phyloP scores from a whole-genome alignment of 805 yeast genomes.

The Ascoidea tarda region DNA sequence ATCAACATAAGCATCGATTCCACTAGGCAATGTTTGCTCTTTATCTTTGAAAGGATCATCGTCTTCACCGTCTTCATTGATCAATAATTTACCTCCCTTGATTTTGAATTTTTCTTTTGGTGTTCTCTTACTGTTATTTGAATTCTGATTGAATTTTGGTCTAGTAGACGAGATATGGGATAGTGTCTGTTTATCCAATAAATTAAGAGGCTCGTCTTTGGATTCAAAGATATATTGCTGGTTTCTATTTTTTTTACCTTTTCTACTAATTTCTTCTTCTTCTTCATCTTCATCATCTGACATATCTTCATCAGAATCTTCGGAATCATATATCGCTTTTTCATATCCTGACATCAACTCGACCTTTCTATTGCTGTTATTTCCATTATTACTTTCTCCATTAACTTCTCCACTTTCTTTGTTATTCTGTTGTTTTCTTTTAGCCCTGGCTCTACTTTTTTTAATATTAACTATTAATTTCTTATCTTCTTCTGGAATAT shows the following conservation, averaged over 20 bases:
- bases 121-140: conserved; percentile 11
- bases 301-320: conserved; percentile 44
- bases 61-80: conserved; percentile 32
- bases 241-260: conserved; percentile 25
- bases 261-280: conserved; percentile 11
- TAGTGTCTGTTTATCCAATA: conserved; percentile 71
- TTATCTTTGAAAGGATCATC: conserved; percentile 15
- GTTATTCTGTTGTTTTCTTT: conserved; percentile 46
- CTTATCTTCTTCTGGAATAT: conserved; percentile 83
- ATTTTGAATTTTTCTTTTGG: conserved; percentile 27
- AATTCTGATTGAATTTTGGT: conserved; percentile 40
- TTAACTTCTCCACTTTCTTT: conserved; percentile 20
- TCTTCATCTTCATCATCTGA: conserved; percentile 32
- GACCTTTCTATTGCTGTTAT: conserved; percentile 21
- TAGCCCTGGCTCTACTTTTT: conserved; percentile 74
- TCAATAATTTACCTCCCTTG: conserved; percentile 53
- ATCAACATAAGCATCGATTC: conserved; percentile 85
- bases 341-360: conserved; percentile 80
- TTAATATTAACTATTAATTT: conserved; percentile 76
- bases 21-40: conserved; percentile 30
- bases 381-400: conserved; percentile 10
- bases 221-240: conserved; percentile 52
- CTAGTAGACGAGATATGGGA: conserved; percentile 82
- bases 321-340: conserved; percentile 73
- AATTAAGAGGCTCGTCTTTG: conserved; percentile 70